These are phyloP conservation scores for Acidiella bohemica DNA, from an alignment of 495 filamentous ascomycete species.

Conservation along the genomic window DNA sequence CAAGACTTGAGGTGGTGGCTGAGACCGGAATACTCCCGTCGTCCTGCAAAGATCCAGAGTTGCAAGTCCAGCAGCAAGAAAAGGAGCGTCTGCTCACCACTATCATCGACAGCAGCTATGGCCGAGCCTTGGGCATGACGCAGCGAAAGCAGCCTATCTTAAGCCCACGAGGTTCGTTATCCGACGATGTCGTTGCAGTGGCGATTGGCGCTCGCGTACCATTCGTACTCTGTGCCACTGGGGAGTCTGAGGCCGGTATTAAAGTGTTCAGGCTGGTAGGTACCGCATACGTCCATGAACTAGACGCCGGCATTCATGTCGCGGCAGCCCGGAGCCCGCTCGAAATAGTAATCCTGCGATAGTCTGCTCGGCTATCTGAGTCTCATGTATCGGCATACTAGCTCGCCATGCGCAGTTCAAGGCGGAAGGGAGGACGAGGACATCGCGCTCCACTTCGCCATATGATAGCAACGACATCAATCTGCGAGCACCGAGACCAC, in stretches of 20 bases:
- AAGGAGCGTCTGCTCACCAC: not conserved
- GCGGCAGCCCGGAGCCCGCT: too few relatives aligned
- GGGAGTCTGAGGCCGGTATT: not conserved
- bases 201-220: not conserved
- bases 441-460: too few relatives aligned
- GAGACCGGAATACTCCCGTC: not conserved
- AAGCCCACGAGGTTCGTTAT: not conserved
- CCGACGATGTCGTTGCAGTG: not conserved
- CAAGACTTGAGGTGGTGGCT: not conserved
- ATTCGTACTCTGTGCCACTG: not conserved
- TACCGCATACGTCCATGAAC: not conserved
- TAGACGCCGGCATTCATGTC: not conserved
- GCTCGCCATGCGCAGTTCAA: too few relatives aligned
- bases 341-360: too few relatives aligned
- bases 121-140: not conserved
- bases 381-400: too few relatives aligned
- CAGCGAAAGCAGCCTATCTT: not conserved
- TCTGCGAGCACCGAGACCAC: too few relatives aligned
- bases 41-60: not conserved
- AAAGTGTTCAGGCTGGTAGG: constrained; percentile 1
- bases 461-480: too few relatives aligned
- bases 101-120: not conserved
- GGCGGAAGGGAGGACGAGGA: too few relatives aligned
- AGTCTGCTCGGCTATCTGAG: too few relatives aligned
- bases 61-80: not conserved